Base-by-base conservation (phyloP, 2,329 filamentous ascomycete species). In the Lasiodiplodia sp. region DNA sequence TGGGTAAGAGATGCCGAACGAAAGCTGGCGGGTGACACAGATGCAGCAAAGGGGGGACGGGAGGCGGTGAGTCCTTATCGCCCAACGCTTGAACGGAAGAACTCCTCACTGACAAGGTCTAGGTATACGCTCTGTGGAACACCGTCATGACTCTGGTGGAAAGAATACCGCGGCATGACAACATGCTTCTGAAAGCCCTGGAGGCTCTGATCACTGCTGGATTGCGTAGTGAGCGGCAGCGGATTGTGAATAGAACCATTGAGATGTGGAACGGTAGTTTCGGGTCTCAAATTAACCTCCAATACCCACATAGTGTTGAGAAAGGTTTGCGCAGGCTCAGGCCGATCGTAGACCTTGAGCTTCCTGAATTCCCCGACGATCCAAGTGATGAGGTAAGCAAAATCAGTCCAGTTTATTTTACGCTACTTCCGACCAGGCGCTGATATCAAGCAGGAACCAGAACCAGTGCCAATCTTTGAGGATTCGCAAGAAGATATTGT, bases 181-280 rank as follows among this genome's bases (percentile, higher is more conserved):
- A 80, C 75, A 68, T 81, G 77, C 69, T 86, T 82, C 73, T 92
- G 81, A 70, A 88, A 79, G 77, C 83, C 75, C 74, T 89, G 4
- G 83, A 86, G 57, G 70, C 73, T 5, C 75, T 90, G 7, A 77
- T 90, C 11, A 79, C 83, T 37, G 81, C 87, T 58, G 86, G 85
- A 2, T 83, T 90, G 34, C 76, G 82, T 25, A 89, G 86, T 55
- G 81, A 81, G 6, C 84, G 87, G 71, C 82, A 80, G 57, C 78
- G 76, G 3, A 82, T 87, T 11, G 83, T 84, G 12, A 87, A 86
- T 56, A 75, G 75, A 3, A 85, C 88, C 2, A 83, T 90, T 31
- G 75, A 79, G 18, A 83, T 87, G 70, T 97, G 93, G 93, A 94
- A 94, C 72, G 76, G 79, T 0, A 86, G 90, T 0, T 93, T 93